Base-by-base conservation (phyloP, 2,329 filamentous ascomycete species). In the Diplodia seriata region DNA sequence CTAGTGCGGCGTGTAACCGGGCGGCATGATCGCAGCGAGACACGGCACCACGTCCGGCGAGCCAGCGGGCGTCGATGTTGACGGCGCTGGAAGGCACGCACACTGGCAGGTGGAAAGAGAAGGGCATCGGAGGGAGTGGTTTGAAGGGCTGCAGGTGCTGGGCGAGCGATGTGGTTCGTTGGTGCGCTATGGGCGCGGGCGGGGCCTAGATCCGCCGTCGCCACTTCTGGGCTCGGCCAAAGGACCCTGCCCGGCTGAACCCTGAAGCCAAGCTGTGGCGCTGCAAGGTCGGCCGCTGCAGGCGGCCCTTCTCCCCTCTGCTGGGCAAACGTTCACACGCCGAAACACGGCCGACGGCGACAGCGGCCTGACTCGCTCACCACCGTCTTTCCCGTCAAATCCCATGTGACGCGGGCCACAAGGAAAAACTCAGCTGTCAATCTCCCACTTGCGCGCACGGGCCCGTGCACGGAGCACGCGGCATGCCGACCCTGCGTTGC, bases 361-460 rank as follows among this genome's bases (percentile, higher is more conserved):
- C 26, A 9, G 8, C 26, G 5, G 40, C 14, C 59, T 63, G 59
- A 63, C 59, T 63, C 59, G 59, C n/a, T 14, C 59, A 63, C 36
- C 47, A 63, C 59, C 47, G 59, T 51, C 59, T 63, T 63, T 63
- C 26, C 57, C 40, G 59, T 47, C 43, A 63, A 63, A 50, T 63
- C 59, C 59, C 47, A 63, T 63, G 59, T 63, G 59, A 63, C 59
- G 59, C 59, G 59, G 59, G 47, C 59, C 59, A 63, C 59, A 31
- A 15, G 40, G 43, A 47, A 62, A 62, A 62, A 62, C n/a, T 43
- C 57, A 62, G 57, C 59, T 63, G 59, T 49, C 59, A 63, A 51
- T 51, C 57, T 26, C 18, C 38, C 31, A 26, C 26, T 6, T 20
- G 57, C 40, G n/a, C 20, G 20, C 59, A 20, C 29, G 43, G 43